These are phyloP conservation scores for Heliosperma pusillum DNA, from an alignment of 148 eudicot species.

Conservation along the genomic window DNA sequence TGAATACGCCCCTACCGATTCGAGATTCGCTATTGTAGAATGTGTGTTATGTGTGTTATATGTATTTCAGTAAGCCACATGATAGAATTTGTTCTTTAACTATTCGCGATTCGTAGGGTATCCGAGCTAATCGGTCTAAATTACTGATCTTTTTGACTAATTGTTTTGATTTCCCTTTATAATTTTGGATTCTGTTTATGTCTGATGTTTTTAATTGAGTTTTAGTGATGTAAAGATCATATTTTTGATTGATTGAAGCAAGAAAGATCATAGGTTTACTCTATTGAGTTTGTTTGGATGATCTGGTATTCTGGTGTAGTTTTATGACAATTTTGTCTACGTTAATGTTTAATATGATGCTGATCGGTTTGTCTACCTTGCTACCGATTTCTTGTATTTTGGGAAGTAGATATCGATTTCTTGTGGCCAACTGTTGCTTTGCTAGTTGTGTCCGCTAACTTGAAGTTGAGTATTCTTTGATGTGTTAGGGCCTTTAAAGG, in stretches of 20 bases:
- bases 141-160: background rate
- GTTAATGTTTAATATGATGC: background rate
- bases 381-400: too few species aligned
- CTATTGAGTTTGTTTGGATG: background rate
- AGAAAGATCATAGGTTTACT: background rate
- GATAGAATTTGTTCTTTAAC: too few species aligned
- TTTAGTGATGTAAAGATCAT: constrained; percentile 6
- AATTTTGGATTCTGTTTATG: background rate
- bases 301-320: background rate
- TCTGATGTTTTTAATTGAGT: background rate
- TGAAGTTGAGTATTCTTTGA: background rate
- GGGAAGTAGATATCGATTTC: background rate
- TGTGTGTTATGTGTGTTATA: too few species aligned
- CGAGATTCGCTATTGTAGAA: too few species aligned
- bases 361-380: background rate
- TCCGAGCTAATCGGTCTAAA: background rate
- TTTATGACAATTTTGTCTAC: background rate
- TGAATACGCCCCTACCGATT: too few species aligned
- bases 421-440: background rate
- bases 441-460: background rate
- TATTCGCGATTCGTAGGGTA: too few species aligned
- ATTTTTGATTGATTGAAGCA: background rate
- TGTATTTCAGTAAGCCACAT: too few species aligned
- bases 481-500: background rate
- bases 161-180: background rate